Evolutionary conservation across 169 alveolate genomes (phyloP), one percentile per base, ranked within the genome.

Genomic region (Cryptosporidium bovis): DNA sequence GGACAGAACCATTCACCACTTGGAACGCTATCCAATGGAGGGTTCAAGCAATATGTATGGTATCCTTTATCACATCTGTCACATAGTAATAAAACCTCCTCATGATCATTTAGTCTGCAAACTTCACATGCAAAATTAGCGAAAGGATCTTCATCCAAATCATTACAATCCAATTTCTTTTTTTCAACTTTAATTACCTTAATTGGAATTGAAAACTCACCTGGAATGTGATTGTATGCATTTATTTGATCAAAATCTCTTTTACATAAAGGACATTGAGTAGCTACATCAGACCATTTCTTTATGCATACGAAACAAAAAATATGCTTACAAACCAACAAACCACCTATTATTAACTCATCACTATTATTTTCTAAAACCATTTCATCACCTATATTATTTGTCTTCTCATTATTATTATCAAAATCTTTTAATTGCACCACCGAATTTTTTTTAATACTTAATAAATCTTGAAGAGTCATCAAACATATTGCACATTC

Each of bases 1-100:
- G 71, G 82, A 64, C 94, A 92, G 83, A 83, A 82, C 94, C 94
- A 92, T n/a, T 90, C 90, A 31, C 90, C 94, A 50, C 90, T 83
- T 13, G 94, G 94, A 34, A 92, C 92, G 20, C 77, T 84, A 8
- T 66, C 71, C 50, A 92, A 87, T 3, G 94, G 94, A 48, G 93
- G 92, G 10, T 69, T 40, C 36, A 92, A 77, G 64, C 94, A 92
- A 65, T 77, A 71, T 20, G 85, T 89, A 60, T 92, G 94, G 29
- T 87, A 92, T 4, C 94, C 94, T 46, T 84, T 82, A 77, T 92
- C 92, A 60, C 94, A 92, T 44, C 83, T 55, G 55, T 92, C 94
- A 87, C 94, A 92, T 24, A 92, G 67, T 7, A 92, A 71, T 8
- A 71, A 36, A 36, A 71, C 84, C 33, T 71, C 84, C 29, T 71